Conservation (phyloP, 257 asterid species). For the Solanum appendiculatum region DNA sequence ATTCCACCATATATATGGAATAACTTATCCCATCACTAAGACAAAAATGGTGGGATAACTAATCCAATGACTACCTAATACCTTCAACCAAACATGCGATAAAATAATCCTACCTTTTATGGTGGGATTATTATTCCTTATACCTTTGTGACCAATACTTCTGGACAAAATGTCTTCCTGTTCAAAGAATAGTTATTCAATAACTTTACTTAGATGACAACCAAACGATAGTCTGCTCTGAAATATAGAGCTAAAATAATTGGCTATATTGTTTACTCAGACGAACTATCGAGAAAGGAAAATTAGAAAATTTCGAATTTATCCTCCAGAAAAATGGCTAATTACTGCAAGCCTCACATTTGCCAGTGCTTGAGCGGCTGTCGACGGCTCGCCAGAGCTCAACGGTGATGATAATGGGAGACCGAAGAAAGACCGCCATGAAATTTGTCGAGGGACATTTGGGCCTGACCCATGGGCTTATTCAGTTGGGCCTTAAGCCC, state of each 20-base stretch:
- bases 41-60: no score
- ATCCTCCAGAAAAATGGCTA: slow-evolving; percentile 24
- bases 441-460: slow-evolving; percentile 58
- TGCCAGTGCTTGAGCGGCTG: slow-evolving; percentile 77
- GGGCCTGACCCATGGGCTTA: slow-evolving; percentile 48
- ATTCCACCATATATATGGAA: no score
- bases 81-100: no score
- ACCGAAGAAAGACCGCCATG: slow-evolving; percentile 48
- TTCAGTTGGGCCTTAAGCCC: slow-evolving; percentile 58
- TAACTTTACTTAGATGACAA: no score
- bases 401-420: slow-evolving; percentile 34
- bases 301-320: neutral
- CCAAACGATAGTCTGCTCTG: neutral
- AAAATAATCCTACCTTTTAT: no score
- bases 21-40: no score
- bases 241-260: neutral
- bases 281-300: neutral
- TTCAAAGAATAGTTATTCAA: no score
- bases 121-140: no score
- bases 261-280: neutral
- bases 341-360: slow-evolving; percentile 56
- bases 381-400: slow-evolving; percentile 42
- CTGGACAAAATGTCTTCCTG: neutral
- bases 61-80: no score
- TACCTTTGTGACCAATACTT: neutral